Evolutionary conservation across 345 rosid genomes (phyloP).

Genomic region (Erucastrum elatum): DNA sequence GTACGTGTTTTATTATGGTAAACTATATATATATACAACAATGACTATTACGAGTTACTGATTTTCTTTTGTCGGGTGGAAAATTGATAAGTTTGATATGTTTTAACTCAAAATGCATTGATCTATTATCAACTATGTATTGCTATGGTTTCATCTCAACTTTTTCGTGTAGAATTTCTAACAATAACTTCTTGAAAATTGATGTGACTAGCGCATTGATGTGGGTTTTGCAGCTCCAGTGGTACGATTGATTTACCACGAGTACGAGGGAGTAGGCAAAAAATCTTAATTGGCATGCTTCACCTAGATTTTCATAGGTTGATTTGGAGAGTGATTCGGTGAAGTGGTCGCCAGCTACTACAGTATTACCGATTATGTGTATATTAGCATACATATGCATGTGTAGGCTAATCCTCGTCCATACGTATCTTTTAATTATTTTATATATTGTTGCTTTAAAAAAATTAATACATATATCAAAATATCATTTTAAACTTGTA

Average conservation of each 20-base stretch:
- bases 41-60: neutral
- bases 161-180: neutral
- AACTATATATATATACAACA: neutral
- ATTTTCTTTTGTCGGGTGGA: neutral
- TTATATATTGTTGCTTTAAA: neutral
- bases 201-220: conserved; percentile 10
- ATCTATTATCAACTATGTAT: neutral
- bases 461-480: neutral
- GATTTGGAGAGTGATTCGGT: conserved; percentile 1
- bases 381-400: neutral
- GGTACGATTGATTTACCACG: conserved; percentile 5
- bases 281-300: conserved; percentile 8
- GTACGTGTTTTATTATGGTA: neutral
- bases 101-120: neutral
- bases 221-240: neutral
- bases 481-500: neutral
- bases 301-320: neutral
- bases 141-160: neutral
- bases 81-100: neutral
- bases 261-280: neutral
- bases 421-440: neutral
- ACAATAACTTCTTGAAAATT: neutral
- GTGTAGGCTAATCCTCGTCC: neutral
- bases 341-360: neutral
- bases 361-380: neutral